Evolutionary conservation across 768 basidiomycete species (phyloP), one percentile per base, ranked within the genome.

Genomic region (Phylloporus sp.): DNA sequence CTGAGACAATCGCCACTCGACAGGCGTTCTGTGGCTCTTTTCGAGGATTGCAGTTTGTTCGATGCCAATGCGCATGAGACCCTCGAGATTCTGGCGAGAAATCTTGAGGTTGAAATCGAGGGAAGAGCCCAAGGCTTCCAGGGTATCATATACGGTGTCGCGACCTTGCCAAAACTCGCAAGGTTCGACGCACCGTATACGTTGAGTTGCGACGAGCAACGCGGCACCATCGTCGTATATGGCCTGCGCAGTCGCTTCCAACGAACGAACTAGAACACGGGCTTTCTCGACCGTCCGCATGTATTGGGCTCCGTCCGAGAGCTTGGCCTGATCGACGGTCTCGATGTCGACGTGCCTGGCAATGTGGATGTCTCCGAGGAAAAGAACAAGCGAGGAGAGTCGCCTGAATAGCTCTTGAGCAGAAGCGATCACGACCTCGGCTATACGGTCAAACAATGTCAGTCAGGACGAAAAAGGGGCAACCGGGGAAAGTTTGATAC

Each of bases 331-430:
- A 22, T 65, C 58, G 18, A 65, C 59, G 9, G 71, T 71, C 34
- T 79, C 73, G 11, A 81, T 64, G 46, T 81, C 81, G 29, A 81
- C 71, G 35, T 71, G 69, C 22, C 70, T 68, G 15, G 78, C 77
- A 20, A 81, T 57, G 50, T 81, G 74, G 43, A 81, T 67, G 38
- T 77, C 76, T 18, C 71, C 69, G 18, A 76, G 62, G 32, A 67
- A 64, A 8, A 58, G 56, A 5, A 79, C 56, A 42, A 78, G 67
- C 11, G 67, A 60, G 1, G 71, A 71, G 15, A 80, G 55, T 35
- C 69, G 59, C 9, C 60, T 63, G 18, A 74, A 53, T n/a, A 66
- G 57, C 18, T 40, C 63, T 45, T 69, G 68, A 14, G 67, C 65
- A 31, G 62, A 59, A 18, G 42, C 23, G n/a, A 39, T 46, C 53